A percentile compares a stretch with the other conserved stretches of the same genome.
Evolutionary conservation across 371 early-diverging fungal species (phyloP).

Genomic region (Syncephalastrum sp.): DNA sequence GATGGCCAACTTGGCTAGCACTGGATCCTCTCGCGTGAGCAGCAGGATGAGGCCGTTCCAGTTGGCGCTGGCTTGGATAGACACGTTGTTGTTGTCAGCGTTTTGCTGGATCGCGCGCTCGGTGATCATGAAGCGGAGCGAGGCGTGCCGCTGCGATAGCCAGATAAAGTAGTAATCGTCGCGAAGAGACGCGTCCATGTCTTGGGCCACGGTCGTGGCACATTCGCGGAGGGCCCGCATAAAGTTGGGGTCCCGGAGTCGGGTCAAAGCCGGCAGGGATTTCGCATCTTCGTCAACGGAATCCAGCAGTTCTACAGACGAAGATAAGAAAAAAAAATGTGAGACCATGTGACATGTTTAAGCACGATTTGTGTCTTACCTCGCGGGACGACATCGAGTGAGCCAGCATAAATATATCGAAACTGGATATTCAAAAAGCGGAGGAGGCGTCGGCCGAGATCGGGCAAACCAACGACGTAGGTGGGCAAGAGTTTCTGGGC

Average conservation of each 20-base stretch:
- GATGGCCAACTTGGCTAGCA: conserved; percentile 34
- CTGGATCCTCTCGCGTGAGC: conserved; percentile 23
- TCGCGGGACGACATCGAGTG: conserved; percentile 13
- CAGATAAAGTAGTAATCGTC: conserved; percentile 34
- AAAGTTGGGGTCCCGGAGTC: conserved; percentile 36
- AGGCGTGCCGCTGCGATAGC: conserved; percentile 36
- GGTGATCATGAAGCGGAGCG: conserved; percentile 35
- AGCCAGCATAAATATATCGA: conserved; percentile 40
- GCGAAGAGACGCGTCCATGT: conserved; percentile 5
- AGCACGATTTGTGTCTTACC: not conserved
- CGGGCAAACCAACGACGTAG: conserved; percentile 15
- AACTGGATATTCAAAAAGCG: conserved; percentile 36
- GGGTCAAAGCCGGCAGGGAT: conserved; percentile 21
- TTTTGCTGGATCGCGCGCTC: conserved; percentile 36
- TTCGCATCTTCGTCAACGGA: conserved; percentile 12
- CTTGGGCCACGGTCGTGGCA: conserved; percentile 31
- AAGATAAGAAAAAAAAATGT: not conserved
- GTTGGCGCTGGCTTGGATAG: conserved; percentile 36
- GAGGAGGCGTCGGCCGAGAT: conserved; percentile 25
- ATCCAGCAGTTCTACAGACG: not conserved
- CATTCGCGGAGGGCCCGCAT: conserved; percentile 42
- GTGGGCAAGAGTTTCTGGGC: conserved; percentile 9
- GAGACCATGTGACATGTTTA: not conserved
- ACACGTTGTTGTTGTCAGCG: conserved; percentile 32
- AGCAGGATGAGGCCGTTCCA: conserved; percentile 43